Percentiles rank a stretch among this genome's conserved stretches.
phyloP scores from a whole-genome alignment of 75 land plant species.

The Cupressus sempervirens region DNA sequence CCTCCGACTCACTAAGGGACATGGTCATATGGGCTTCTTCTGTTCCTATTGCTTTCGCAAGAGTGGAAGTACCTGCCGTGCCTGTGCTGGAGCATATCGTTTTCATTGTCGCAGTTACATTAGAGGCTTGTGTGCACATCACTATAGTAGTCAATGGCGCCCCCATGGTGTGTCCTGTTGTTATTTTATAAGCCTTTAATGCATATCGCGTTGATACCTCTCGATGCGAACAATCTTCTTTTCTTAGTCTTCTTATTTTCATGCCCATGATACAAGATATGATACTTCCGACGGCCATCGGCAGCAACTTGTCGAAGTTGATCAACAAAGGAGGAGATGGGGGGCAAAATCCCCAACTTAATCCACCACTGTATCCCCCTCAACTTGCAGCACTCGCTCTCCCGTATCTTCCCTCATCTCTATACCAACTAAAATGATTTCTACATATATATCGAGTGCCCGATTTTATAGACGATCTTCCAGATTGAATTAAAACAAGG shows the following conservation, averaged over 20 bases:
- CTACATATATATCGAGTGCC: background rate
- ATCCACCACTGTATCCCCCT: conserved; percentile 31
- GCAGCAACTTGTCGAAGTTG: conserved; percentile 25
- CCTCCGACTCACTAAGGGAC: background rate
- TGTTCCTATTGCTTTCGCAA: background rate
- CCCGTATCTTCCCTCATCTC: background rate
- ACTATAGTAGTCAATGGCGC: background rate
- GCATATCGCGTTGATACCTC: too few relatives aligned
- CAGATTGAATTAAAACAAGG: background rate
- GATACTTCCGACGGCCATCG: conserved; percentile 31
- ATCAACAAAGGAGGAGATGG: conserved; percentile 6
- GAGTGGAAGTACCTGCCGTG: background rate
- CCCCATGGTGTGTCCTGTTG: background rate
- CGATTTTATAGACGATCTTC: background rate
- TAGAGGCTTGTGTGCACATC: background rate
- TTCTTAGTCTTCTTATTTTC: too few relatives aligned
- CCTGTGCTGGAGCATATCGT: background rate
- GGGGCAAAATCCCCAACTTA: conserved; percentile 16
- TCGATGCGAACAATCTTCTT: background rate
- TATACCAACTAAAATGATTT: background rate
- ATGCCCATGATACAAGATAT: too few relatives aligned
- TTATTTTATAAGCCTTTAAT: conserved; percentile 9
- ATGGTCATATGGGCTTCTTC: background rate
- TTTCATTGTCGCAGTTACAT: background rate
- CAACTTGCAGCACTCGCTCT: conserved; percentile 4